Evolutionary conservation across 257 asterid genomes (phyloP), one percentile per base, ranked within the genome.

Genomic region (Plantago major): DNA sequence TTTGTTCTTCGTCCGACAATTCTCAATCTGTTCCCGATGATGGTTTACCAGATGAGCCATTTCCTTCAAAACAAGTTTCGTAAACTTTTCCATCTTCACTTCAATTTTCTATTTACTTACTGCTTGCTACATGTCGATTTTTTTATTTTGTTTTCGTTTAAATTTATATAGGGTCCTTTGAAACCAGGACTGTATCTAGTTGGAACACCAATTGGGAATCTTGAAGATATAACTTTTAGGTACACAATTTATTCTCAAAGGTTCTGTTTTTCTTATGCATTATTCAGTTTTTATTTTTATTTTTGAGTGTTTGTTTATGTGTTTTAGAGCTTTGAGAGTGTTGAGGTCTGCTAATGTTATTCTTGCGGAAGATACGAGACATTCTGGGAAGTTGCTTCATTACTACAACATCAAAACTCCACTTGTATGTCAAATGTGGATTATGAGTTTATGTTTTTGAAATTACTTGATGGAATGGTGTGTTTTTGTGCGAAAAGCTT

Each of bases 131-230:
- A 22, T 1, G 26, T 22, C 26, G 26, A 22, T 22, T 22, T 22
- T 22, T 1, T 22, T 22, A 22, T 1, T 22, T 40, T 48, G 4
- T 44, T 17, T 5, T 45, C 22, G 11, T 63, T 22, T 22, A 30
- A 51, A 15, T 42, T 59, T 55, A 67, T 74, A 67, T 42, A 92
- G 99, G 87, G 88, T 48, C 84, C 95, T 71, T 66, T 89, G 74
- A 73, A 84, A 77, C 88, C 96, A 60, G 99, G 97, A 46, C 65
- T 89, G 28, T 92, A 92, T 83, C 77, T 92, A 28, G 96, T 92
- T 10, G 97, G 94, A 69, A 92, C 97, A 9, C 97, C 99, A 50
- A 86, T 92, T 59, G 97, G 99, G 62, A 92, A 86, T 83, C 97
- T 92, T 72, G 97, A 89, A 77, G 97, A 92, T 73, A 92, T 92